Evolutionary conservation across 2,329 filamentous ascomycete species (phyloP), one percentile per base, ranked within the genome.

Genomic region (Pestalotiopsis sp.): DNA sequence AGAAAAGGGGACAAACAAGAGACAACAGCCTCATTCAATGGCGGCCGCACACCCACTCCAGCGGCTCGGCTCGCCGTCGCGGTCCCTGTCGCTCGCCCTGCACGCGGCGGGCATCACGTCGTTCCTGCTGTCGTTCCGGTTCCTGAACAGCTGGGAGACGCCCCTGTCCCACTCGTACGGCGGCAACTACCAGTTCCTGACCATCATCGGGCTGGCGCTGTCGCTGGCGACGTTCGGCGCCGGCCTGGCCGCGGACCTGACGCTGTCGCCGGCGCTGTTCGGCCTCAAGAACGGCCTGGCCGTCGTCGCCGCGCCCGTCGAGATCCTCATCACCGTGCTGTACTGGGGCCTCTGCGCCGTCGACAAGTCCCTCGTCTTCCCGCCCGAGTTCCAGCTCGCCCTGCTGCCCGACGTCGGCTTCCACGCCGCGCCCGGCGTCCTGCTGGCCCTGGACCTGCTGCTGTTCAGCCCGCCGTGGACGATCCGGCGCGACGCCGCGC

Each of bases 381-480:
- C 86, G 14, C 84, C 87, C 1, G 86, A 87, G 5, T 82, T 91
- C 38, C 80, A 86, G 41, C 80, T 92, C 59, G 84, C 85, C 7
- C 79, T 88, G 36, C 72, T 84, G 27, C 84, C 86, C 17, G 91
- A 93, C 77, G 74, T 91, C 12, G 88, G 89, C 49, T 91, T 92
- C 74, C 90, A 93, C 76, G 84, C 88, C 25, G 86, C 90, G 65
- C 92, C 92, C 2, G 85, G 90, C 23, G 77, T 93, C 17, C 83
- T 93, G 60, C 80, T 94, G 64, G 82, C 85, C 0, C 72, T 91
- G 56, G 92, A 95, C 75, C 80, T 92, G 17, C 77, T 94, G 20
- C 82, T 94, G 52, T 83, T 94, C 60, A 92, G 89, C 61, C 92
- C 92, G 12, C 92, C 92, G 0, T 94, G 91, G 89, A 90, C 90